Conservation (phyloP, 306 rosid genomes). For the Trifolium subterraneum region DNA sequence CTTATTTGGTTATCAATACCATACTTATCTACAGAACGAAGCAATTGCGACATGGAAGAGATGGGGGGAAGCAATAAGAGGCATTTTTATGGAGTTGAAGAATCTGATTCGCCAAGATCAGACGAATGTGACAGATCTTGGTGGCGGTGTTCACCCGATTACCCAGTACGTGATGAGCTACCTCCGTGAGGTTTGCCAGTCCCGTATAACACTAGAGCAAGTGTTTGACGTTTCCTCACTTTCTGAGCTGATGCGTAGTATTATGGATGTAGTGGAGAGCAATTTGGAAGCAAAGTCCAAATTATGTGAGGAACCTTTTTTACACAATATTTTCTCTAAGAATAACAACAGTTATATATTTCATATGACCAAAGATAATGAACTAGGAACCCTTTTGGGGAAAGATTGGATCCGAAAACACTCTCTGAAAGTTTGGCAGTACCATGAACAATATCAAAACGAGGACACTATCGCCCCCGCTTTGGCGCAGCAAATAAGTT, state of each 20-base stretch:
- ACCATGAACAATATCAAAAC: conserved; percentile 62
- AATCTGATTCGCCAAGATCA: conserved; percentile 63
- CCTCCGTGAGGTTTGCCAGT: conserved; percentile 79
- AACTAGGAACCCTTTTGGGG: conserved; percentile 71
- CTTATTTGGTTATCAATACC: conserved; percentile 73
- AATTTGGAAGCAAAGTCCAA: conserved; percentile 82
- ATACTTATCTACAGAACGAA: conserved; percentile 68
- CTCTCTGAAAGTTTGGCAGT: conserved; percentile 62
- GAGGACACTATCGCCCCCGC: neutral
- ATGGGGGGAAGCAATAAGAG: conserved; percentile 72
- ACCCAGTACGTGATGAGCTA: conserved; percentile 94
- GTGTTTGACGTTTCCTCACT: conserved; percentile 51
- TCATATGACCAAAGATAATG: conserved; percentile 73
- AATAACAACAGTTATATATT: conserved; percentile 80
- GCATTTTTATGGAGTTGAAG: conserved; percentile 84
- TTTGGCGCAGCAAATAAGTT: too few relatives aligned
- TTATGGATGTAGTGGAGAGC: conserved; percentile 60
- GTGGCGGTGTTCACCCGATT: conserved; percentile 74
- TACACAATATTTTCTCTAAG: conserved; percentile 75
- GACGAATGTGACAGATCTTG: too few relatives aligned
- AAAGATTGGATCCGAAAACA: conserved; percentile 84
- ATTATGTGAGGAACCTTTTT: conserved; percentile 63
- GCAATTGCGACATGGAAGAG: conserved; percentile 78
- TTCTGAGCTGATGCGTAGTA: conserved; percentile 18
- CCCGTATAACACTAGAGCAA: conserved; percentile 71